Base-by-base conservation (phyloP, 768 basidiomycete genomes). In the Rossbeevera mucosa region DNA sequence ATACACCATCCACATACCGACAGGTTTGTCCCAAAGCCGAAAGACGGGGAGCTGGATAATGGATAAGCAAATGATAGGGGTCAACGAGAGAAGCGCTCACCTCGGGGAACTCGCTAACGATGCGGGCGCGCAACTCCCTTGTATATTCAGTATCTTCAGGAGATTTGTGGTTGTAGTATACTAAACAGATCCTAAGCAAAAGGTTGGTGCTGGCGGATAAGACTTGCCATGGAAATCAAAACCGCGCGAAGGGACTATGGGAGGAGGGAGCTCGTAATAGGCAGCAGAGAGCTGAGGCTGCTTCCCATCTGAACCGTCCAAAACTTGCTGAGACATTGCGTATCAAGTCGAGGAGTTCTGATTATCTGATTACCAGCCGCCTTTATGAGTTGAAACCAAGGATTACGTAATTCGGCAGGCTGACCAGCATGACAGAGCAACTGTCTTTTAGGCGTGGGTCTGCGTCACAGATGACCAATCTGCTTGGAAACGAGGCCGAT, bases 181-280 rank as follows among this genome's bases (percentile, higher is more conserved):
- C 85, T 86, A 48, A 16, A 26, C n/a, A 3, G 1, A 42, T 16
- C 6, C 0, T 61, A 2, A 58, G 62, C 8, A 11, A 20, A 0
- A 5, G 0, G 18, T 38, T 4, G 18, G 18, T 7, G n/a, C 7
- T 5, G 9, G 36, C 11, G 9, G 18, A 18, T n/a, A 4, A 5
- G n/a, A 44, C 82, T 68, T 52, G 83, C 86, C 76, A 61, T 88
- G 86, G 60, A 88, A 88, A 65, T 88, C 86, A 56, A 88, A 87
- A 0, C 81, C 85, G 44, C 11, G 83, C 79, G 45, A 78, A 78
- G 29, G 36, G 9, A 72, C 36, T 38, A 71, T 81, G 6, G 82
- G 84, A 8, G 73, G 52, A 0, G 80, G 81, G 55, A 85, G 84
- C 8, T 68, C 55, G 9, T 78, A 69, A 56, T 87, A 87, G 0